A percentile compares a stretch with the other conserved stretches of the same genome.
phyloP scores from a whole-genome alignment of 805 yeast genomes.

The Metschnikowia borealis region DNA sequence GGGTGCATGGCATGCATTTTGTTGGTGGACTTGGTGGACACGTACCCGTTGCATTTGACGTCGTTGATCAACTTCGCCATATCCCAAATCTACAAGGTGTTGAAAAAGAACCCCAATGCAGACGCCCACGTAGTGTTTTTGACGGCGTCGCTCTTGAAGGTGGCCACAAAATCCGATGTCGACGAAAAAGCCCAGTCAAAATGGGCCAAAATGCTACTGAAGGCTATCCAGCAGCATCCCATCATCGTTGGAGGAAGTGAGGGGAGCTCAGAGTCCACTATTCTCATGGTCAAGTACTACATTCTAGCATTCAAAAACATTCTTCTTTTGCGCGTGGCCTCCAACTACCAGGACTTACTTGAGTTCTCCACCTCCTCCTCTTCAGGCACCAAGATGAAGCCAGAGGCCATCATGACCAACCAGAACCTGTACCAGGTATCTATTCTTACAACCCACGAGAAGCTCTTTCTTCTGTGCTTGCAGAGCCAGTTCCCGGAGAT shows the following conservation, averaged over 20 bases:
- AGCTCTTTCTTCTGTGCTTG: constrained; percentile 27
- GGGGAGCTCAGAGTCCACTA: constrained; percentile 14
- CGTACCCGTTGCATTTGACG: constrained; percentile 33
- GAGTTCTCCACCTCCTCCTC: constrained; percentile 34
- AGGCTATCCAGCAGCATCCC: constrained; percentile 22
- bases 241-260: constrained; percentile 17
- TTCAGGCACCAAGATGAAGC: constrained; percentile 38
- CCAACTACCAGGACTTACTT: constrained; percentile 37
- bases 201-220: constrained; percentile 29
- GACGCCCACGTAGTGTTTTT: constrained; percentile 28
- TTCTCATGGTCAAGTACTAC: constrained; percentile 30
- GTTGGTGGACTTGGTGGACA: constrained; percentile 36
- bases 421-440: constrained; percentile 36
- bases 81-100: constrained; percentile 34
- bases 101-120: constrained; percentile 31
- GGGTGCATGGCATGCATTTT: constrained; percentile 27
- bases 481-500: constrained; percentile 32
- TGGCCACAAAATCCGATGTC: constrained; percentile 34
- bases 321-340: constrained; percentile 28
- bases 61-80: constrained; percentile 34
- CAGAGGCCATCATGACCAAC: constrained; percentile 38
- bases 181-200: constrained; percentile 40
- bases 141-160: constrained; percentile 28
- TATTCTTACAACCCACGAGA: constrained; percentile 29
- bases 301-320: constrained; percentile 30